A percentile compares a stretch with the other conserved stretches of the same genome.
phyloP scores from a whole-genome alignment of 1,284 basidiomycete genomes.

The Somion occarium region DNA sequence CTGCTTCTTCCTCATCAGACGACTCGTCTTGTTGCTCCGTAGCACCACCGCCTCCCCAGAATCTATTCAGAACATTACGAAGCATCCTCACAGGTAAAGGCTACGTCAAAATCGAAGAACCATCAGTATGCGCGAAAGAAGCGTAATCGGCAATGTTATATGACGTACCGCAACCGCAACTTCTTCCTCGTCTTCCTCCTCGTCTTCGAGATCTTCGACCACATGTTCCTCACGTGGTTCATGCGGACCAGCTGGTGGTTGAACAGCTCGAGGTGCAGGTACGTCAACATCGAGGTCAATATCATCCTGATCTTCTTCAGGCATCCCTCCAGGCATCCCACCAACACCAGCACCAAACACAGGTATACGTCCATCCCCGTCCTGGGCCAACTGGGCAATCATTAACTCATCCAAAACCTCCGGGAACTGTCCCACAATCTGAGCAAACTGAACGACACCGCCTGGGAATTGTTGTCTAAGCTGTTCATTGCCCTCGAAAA shows the following conservation, averaged over 20 bases:
- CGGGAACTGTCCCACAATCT: conserved; percentile 51
- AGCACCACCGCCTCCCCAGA: conserved; percentile 47
- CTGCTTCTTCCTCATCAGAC: conserved; percentile 32
- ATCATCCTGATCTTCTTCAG: conserved; percentile 13
- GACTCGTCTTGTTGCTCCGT: conserved; percentile 26
- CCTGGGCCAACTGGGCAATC: conserved; percentile 33
- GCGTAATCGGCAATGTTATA: background rate
- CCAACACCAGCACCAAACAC: conserved; percentile 13
- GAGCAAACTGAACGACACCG: conserved; percentile 60
- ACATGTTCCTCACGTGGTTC: conserved; percentile 18
- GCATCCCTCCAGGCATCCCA: conserved; percentile 21
- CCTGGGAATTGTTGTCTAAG: conserved; percentile 56
- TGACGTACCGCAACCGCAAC: conserved; percentile 40
- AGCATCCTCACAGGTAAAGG: conserved; percentile 59
- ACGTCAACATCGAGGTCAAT: conserved; percentile 13
- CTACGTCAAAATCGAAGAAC: conserved; percentile 28
- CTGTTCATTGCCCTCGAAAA: conserved; percentile 48
- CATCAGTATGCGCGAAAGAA: too few species aligned
- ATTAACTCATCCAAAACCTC: conserved; percentile 55
- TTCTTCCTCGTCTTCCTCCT: conserved; percentile 22
- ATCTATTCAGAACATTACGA: conserved; percentile 52
- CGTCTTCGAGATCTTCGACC: conserved; percentile 25
- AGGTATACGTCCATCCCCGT: conserved; percentile 25
- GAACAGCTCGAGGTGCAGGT: background rate
- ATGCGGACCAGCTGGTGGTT: background rate